These are phyloP conservation scores for Colletotrichum scovillei DNA, from an alignment of 2,329 filamentous ascomycete genomes.

Conservation along the genomic window DNA sequence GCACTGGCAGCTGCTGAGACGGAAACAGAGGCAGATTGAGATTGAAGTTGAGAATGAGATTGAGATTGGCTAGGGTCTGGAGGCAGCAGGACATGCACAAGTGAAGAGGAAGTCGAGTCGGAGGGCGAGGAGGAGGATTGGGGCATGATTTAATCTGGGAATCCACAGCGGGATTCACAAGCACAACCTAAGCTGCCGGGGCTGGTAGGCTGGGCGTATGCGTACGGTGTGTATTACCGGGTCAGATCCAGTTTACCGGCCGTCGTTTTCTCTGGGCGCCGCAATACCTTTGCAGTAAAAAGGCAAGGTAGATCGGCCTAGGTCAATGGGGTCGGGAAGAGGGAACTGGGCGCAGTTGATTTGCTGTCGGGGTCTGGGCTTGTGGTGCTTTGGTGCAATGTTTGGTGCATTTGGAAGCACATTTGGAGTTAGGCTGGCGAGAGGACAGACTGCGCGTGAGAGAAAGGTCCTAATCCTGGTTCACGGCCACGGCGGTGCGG, in stretches of 20 bases:
- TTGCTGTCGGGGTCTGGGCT: constrained; percentile 19
- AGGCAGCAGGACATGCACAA: constrained; percentile 36
- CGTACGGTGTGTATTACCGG: neutral
- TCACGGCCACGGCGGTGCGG: constrained; percentile 1
- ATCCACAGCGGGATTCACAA: constrained; percentile 23
- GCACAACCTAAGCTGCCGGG: constrained; percentile 19
- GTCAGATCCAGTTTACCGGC: constrained; percentile 6
- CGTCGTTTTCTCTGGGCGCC: neutral
- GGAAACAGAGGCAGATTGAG: constrained; percentile 21
- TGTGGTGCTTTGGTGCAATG: constrained; percentile 10
- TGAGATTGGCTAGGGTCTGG: constrained; percentile 18
- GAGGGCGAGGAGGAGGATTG: constrained; percentile 29
- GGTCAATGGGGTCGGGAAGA: constrained; percentile 14
- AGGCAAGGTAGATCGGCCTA: neutral
- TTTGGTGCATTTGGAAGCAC: constrained; percentile 10
- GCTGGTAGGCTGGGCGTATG: constrained; percentile 5
- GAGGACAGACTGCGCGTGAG: neutral
- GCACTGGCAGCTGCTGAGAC: constrained; percentile 19
- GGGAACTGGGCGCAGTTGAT: constrained; percentile 21
- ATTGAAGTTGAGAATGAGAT: neutral
- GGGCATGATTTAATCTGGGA: constrained; percentile 35
- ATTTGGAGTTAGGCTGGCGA: constrained; percentile 9
- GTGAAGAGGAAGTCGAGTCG: constrained; percentile 30
- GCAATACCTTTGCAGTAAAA: too few relatives aligned
- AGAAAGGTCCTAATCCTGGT: constrained; percentile 2